phyloP scores from a whole-genome alignment of 176 grass and related monocot species.

The Rhynchospora pubera region DNA sequence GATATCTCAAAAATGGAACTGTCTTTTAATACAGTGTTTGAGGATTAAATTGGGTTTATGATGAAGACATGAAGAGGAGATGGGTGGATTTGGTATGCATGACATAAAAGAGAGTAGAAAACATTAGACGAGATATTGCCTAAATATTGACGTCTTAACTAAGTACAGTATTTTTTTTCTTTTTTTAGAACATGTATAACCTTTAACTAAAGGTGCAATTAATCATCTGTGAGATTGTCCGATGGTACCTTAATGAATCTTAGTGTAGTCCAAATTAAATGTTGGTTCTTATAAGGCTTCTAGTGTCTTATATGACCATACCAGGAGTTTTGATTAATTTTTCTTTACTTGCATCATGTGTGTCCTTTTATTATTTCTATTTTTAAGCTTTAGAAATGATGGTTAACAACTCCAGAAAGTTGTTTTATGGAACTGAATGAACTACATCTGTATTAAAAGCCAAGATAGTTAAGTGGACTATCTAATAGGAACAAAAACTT shows the following conservation, averaged over 20 bases:
- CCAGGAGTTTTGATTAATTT: background rate
- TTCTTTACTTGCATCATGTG: background rate
- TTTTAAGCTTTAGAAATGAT: background rate
- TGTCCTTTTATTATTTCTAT: background rate
- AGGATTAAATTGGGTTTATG: background rate
- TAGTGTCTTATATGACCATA: background rate
- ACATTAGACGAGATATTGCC: background rate
- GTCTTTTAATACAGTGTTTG: too few relatives aligned
- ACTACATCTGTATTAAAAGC: background rate
- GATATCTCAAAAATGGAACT: too few relatives aligned
- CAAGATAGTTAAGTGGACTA: background rate
- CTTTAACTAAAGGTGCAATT: background rate
- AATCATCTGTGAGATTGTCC: background rate
- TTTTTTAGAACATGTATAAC: background rate
- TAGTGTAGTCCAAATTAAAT: background rate
- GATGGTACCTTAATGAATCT: too few relatives aligned
- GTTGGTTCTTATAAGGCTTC: background rate
- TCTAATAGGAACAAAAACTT: background rate
- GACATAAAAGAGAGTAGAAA: background rate
- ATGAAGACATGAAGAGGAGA: background rate
- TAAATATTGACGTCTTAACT: background rate
- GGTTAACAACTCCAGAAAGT: background rate
- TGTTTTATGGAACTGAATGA: background rate
- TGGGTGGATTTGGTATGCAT: background rate
- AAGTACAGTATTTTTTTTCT: background rate